These are phyloP conservation scores for Monosporascus sp. DNA, from an alignment of 2,329 filamentous ascomycete species.

Conservation along the genomic window DNA sequence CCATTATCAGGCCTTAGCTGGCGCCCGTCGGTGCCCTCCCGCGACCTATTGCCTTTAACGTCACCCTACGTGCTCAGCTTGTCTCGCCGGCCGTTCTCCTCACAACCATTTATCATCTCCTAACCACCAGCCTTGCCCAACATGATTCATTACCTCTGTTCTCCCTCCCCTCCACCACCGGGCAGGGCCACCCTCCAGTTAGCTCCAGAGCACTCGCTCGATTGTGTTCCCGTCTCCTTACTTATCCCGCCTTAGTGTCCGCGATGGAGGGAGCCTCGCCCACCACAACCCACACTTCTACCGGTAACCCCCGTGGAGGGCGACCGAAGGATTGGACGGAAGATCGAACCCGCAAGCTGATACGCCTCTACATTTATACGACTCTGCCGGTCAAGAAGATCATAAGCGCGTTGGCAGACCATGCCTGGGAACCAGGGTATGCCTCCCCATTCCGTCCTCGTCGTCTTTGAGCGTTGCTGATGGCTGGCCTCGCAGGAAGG, in stretches of 20 bases:
- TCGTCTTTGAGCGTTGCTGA: constrained; percentile 7
- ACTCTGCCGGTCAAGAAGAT: constrained; percentile 48
- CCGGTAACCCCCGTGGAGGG: constrained; percentile 30
- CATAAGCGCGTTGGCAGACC: constrained; percentile 40
- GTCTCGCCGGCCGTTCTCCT: neutral
- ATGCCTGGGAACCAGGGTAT: constrained; percentile 42
- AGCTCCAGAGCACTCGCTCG: neutral
- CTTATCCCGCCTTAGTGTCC: neutral
- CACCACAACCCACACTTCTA: constrained; percentile 20
- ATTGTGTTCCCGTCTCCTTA: neutral
- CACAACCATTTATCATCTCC: neutral
- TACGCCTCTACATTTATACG: constrained; percentile 53
- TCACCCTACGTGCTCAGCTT: neutral
- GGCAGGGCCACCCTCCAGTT: neutral
- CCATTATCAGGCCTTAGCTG: neutral
- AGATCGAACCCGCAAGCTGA: constrained; percentile 47
- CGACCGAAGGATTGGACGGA: constrained; percentile 53
- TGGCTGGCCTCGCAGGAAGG: constrained; percentile 34
- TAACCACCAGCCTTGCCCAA: neutral
- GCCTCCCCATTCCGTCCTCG: constrained; percentile 11
- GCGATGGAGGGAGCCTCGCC: constrained; percentile 23
- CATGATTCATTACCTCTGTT: neutral
- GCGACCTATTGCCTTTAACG: neutral
- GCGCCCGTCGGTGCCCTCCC: neutral
- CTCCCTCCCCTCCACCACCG: neutral